Conservation (phyloP, 768 basidiomycete species). For the Lenzites betulinus region DNA sequence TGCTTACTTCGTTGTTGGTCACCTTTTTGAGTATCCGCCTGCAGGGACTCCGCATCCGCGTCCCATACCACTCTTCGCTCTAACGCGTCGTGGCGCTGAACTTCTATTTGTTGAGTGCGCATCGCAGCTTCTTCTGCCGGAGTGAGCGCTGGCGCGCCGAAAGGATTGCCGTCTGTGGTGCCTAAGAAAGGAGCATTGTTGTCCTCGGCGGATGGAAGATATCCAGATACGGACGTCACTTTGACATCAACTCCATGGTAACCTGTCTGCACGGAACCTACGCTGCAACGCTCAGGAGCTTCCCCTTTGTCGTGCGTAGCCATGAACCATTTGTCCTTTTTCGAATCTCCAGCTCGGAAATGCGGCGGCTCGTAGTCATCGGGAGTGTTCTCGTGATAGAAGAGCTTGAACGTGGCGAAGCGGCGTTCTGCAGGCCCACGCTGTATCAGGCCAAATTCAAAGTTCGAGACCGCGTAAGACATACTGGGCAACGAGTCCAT, state of each 20-base stretch:
- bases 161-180: conserved; percentile 32
- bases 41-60: conserved; percentile 46
- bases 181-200: conserved; percentile 60
- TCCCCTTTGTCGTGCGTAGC: conserved; percentile 75
- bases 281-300: conserved; percentile 68
- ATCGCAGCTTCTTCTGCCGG: conserved; percentile 59
- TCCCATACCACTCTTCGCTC: conserved; percentile 69
- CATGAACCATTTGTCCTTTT: conserved; percentile 80
- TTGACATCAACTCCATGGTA: conserved; percentile 76
- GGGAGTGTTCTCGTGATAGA: conserved; percentile 80
- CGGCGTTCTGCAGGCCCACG: conserved; percentile 56
- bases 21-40: conserved; percentile 64
- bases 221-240: conserved; percentile 72
- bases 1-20: not conserved
- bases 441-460: too few species aligned
- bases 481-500: conserved; percentile 80
- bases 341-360: conserved; percentile 70
- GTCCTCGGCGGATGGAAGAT: conserved; percentile 67
- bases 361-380: conserved; percentile 82
- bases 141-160: conserved; percentile 44
- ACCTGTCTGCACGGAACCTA: conserved; percentile 70
- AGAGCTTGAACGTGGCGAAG: conserved; percentile 87
- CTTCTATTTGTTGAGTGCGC: conserved; percentile 55
- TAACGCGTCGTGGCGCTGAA: conserved; percentile 63
- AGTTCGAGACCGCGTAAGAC: conserved; percentile 23